Conservation (phyloP, 768 basidiomycete genomes). For the Hygrophoropsis aurantiaca region DNA sequence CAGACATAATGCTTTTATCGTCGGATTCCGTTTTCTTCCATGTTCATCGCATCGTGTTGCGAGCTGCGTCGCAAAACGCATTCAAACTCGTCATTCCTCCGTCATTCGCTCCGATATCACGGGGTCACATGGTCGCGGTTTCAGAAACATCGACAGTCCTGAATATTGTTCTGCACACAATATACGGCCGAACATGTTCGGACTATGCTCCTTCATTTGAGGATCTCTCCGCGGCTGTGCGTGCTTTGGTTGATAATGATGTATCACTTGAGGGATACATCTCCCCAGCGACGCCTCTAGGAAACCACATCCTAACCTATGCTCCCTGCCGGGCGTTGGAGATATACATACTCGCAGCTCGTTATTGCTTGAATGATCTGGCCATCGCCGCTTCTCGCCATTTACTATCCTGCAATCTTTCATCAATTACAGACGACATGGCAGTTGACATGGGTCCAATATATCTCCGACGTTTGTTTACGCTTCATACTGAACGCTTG, state of each 20-base stretch:
- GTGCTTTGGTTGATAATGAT: conserved; percentile 28
- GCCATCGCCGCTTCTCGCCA: conserved; percentile 39
- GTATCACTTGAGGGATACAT: conserved; percentile 21
- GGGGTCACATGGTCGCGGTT: conserved; percentile 10
- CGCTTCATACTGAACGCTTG: conserved; percentile 36
- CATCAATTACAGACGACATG: conserved; percentile 35
- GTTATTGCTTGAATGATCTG: conserved; percentile 34
- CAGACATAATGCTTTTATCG: conserved; percentile 67
- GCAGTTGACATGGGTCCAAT: conserved; percentile 39
- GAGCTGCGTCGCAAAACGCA: conserved; percentile 52
- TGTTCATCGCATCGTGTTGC: conserved; percentile 60
- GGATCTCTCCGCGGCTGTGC: conserved; percentile 22
- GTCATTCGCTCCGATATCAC: conserved; percentile 57
- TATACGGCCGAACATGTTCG: conserved; percentile 28
- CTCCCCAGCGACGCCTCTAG: conserved; percentile 27
- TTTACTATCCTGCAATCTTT: conserved; percentile 35
- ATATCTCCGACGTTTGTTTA: conserved; percentile 41
- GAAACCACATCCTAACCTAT: conserved; percentile 31
- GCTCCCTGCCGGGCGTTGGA: conserved; percentile 40
- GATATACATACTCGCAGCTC: conserved; percentile 41
- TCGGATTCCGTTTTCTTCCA: conserved; percentile 85
- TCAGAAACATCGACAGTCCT: conserved; percentile 28
- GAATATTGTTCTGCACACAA: conserved; percentile 33
- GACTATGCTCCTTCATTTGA: conserved; percentile 27
- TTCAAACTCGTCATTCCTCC: too few relatives aligned